phyloP scores from a whole-genome alignment of 2,329 filamentous ascomycete genomes.

The Endoconidiophora laricicola region DNA sequence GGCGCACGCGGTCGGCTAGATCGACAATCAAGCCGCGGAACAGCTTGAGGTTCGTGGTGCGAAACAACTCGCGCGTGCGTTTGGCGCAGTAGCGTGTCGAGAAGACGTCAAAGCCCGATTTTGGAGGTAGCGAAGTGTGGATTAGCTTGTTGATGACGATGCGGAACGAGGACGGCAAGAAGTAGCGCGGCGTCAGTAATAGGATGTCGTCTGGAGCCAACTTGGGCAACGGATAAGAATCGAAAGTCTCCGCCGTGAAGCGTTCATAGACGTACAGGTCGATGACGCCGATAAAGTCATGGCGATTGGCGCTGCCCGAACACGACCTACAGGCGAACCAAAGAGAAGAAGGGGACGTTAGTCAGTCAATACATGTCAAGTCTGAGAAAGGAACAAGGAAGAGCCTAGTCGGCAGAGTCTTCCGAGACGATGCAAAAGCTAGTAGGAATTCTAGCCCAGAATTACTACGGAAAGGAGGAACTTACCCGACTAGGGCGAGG shows the following conservation, averaged over 20 bases:
- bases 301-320: not conserved
- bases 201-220: not conserved
- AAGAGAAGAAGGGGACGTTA: no score
- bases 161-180: constrained; percentile 4
- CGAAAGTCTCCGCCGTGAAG: not conserved
- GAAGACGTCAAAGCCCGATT: constrained; percentile 3
- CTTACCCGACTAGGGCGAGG: constrained; percentile 4
- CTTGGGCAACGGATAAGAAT: not conserved
- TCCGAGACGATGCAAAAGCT: no score
- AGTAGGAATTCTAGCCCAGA: no score
- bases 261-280: not conserved
- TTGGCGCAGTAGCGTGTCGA: not conserved
- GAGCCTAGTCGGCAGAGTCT: not conserved
- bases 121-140: not conserved
- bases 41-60: not conserved
- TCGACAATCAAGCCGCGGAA: constrained; percentile 5
- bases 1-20: not conserved
- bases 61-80: constrained; percentile 2
- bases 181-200: constrained; percentile 1
- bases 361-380: no score
- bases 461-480: no score
- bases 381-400: no score
- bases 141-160: constrained; percentile 8
- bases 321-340: constrained; percentile 1
- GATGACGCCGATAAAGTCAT: constrained; percentile 1